These are phyloP conservation scores for Zarea fungicola DNA, from an alignment of 2,329 filamentous ascomycete species.

Conservation along the genomic window DNA sequence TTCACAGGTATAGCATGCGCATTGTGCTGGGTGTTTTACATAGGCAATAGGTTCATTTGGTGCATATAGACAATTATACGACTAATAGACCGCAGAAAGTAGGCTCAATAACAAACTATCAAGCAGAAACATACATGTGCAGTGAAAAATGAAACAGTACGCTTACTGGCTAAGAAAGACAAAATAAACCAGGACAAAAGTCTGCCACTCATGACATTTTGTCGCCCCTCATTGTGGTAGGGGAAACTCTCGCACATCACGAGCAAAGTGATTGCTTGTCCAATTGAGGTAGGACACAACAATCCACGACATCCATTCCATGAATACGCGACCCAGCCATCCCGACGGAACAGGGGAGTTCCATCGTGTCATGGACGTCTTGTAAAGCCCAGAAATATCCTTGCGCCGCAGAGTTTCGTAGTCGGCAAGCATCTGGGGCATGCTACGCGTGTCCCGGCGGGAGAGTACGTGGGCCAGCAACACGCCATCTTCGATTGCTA, in stretches of 20 bases:
- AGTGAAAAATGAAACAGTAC: too few species aligned
- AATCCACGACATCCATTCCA: constrained; percentile 23
- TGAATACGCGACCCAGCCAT: constrained; percentile 18
- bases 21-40: too few species aligned
- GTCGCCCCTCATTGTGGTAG: constrained; percentile 14
- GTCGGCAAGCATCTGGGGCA: constrained; percentile 40
- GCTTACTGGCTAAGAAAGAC: too few species aligned
- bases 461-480: constrained; percentile 34
- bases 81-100: not conserved
- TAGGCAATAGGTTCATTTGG: too few species aligned
- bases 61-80: constrained; percentile 1
- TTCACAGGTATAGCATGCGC: not conserved
- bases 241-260: constrained; percentile 18
- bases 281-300: constrained; percentile 17
- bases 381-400: constrained; percentile 39
- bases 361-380: constrained; percentile 31
- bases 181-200: too few species aligned
- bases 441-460: constrained; percentile 18
- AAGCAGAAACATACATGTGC: not conserved
- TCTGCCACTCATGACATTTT: too few species aligned
- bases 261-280: constrained; percentile 18
- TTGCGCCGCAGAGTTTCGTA: constrained; percentile 40
- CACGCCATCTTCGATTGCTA: constrained; percentile 48
- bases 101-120: not conserved
- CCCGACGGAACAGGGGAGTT: constrained; percentile 13